Conservation (phyloP, 2,329 filamentous ascomycete species). For the Aspergillus sp. region DNA sequence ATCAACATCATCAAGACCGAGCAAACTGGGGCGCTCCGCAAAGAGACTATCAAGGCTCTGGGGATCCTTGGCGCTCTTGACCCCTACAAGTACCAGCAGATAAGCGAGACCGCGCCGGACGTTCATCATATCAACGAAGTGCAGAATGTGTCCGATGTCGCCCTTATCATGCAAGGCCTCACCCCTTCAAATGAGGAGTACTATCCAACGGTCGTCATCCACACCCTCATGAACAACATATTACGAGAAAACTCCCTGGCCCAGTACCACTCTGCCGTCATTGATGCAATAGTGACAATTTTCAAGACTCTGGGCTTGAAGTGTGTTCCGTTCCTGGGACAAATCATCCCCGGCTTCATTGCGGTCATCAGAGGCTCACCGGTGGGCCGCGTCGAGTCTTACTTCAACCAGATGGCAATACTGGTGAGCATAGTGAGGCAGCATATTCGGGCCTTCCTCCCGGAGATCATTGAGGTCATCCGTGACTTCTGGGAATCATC, state of each 20-base stretch:
- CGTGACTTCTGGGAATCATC: conserved; percentile 84
- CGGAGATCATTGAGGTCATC: conserved; percentile 74
- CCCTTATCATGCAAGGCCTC: conserved; percentile 92
- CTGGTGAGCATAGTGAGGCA: conserved; percentile 92
- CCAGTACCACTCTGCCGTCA: conserved; percentile 85
- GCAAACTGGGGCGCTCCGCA: conserved; percentile 72
- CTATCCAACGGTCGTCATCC: conserved; percentile 95
- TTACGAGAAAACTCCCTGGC: conserved; percentile 81
- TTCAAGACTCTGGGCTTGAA: conserved; percentile 94
- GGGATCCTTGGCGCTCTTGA: conserved; percentile 91
- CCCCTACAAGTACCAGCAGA: conserved; percentile 89
- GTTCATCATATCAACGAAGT: conserved; percentile 60
- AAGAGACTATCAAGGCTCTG: conserved; percentile 93
- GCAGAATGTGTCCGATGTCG: conserved; percentile 78
- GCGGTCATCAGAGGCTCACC: conserved; percentile 77
- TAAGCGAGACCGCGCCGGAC: conserved; percentile 80
- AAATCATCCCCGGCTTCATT: conserved; percentile 90
- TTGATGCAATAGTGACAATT: conserved; percentile 97
- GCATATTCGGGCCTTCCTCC: conserved; percentile 85
- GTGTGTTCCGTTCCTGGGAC: conserved; percentile 86
- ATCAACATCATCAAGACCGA: conserved; percentile 93
- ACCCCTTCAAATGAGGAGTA: conserved; percentile 97
- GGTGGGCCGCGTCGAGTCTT: conserved; percentile 72
- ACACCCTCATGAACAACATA: conserved; percentile 76
- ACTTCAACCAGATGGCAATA: conserved; percentile 92